phyloP scores from a whole-genome alignment of 2,329 filamentous ascomycete genomes.

The Remersonia thermophila region DNA sequence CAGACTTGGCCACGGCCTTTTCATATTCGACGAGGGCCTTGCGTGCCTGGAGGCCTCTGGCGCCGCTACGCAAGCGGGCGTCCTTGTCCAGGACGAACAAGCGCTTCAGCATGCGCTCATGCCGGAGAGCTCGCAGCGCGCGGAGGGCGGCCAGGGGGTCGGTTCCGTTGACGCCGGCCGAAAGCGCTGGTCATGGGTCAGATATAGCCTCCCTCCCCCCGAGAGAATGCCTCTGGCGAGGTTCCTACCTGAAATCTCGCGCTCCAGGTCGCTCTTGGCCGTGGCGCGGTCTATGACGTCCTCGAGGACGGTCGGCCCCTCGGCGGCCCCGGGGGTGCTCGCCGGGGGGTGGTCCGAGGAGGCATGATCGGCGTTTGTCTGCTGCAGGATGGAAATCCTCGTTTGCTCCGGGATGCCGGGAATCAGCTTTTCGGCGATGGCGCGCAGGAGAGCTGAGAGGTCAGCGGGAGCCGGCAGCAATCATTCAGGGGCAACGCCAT shows the following conservation, averaged over 20 bases:
- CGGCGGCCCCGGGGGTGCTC: neutral
- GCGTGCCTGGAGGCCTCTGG: constrained; percentile 61
- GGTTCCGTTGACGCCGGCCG: constrained; percentile 44
- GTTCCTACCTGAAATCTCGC: constrained; percentile 45
- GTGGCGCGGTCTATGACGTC: constrained; percentile 53
- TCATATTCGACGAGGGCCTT: constrained; percentile 62
- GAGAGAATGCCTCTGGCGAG: no score
- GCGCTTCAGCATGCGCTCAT: constrained; percentile 48
- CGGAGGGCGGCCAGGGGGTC: constrained; percentile 47
- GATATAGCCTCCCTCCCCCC: no score
- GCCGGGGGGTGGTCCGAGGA: constrained; percentile 13
- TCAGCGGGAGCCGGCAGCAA: neutral
- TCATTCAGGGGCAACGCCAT: neutral
- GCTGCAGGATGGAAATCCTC: constrained; percentile 56
- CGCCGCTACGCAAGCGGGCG: constrained; percentile 60
- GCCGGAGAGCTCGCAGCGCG: constrained; percentile 48
- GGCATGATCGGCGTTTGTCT: constrained; percentile 35
- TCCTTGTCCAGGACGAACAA: constrained; percentile 62
- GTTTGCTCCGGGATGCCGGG: constrained; percentile 59
- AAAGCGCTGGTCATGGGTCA: constrained; percentile 34
- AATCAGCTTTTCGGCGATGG: constrained; percentile 66
- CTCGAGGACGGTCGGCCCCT: constrained; percentile 42
- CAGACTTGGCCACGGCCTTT: constrained; percentile 48
- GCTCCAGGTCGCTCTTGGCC: constrained; percentile 42
- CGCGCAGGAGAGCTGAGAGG: constrained; percentile 47